These are phyloP conservation scores for Pestalotiopsis sp. DNA, from an alignment of 2,329 filamentous ascomycete species.

Conservation along the genomic window DNA sequence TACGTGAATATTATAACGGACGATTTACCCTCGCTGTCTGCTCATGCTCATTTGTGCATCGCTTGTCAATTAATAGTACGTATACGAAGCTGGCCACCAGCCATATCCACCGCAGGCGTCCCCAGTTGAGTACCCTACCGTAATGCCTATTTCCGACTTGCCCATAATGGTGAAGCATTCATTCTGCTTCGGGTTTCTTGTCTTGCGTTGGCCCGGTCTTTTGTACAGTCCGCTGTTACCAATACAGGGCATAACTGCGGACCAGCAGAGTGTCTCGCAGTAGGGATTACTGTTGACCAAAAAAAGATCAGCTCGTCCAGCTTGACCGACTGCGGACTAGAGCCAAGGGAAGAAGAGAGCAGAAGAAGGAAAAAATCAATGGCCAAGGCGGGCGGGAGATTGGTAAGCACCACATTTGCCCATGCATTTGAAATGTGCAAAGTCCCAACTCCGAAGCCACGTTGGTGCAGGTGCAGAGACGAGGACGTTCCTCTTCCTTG, in stretches of 20 bases:
- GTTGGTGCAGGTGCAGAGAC: not conserved
- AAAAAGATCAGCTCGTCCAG: not conserved
- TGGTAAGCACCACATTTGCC: constrained; percentile 3
- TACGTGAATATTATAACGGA: no score
- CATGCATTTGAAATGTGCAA: not conserved
- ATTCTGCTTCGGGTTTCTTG: not conserved
- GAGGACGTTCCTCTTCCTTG: not conserved
- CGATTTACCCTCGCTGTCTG: no score
- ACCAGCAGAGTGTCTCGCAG: not conserved
- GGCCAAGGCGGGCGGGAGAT: constrained; percentile 2
- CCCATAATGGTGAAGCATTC: not conserved
- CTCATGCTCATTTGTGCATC: not conserved
- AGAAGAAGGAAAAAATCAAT: not conserved
- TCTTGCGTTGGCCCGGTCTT: not conserved
- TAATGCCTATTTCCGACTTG: not conserved
- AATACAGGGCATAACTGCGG: constrained; percentile 12
- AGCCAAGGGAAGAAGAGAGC: not conserved
- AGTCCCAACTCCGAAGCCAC: constrained; percentile 6
- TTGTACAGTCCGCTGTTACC: constrained; percentile 7
- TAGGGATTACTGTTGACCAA: not conserved
- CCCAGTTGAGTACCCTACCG: not conserved
- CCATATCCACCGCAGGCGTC: not conserved
- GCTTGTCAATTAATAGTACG: not conserved
- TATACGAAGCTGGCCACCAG: not conserved
- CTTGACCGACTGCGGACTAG: not conserved